These are phyloP conservation scores for Pichia paraexigua DNA, from an alignment of 805 yeast species.

Conservation along the genomic window DNA sequence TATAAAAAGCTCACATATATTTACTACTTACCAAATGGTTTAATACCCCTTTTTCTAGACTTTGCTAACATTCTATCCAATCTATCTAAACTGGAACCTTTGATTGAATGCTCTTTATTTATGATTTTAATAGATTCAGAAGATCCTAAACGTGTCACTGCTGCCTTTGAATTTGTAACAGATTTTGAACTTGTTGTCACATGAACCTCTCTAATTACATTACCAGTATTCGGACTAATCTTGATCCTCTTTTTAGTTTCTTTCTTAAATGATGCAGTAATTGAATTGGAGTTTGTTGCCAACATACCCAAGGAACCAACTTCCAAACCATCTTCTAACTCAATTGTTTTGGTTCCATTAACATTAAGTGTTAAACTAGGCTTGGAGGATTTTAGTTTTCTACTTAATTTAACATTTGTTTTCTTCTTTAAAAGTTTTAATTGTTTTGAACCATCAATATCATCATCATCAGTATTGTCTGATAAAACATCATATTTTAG, in stretches of 20 bases:
- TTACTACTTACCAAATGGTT: neutral
- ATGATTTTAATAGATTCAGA: neutral
- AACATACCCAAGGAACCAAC: constrained; percentile 17
- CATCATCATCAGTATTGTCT: constrained; percentile 20
- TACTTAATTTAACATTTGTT: constrained; percentile 42
- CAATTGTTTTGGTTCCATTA: neutral
- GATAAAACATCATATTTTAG: constrained; percentile 5
- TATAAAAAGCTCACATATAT: neutral
- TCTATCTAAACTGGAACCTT: constrained; percentile 10
- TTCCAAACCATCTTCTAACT: constrained; percentile 4
- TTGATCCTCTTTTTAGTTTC: constrained; percentile 11
- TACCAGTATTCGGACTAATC: constrained; percentile 20
- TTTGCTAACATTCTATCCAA: constrained; percentile 12
- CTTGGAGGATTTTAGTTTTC: constrained; percentile 42
- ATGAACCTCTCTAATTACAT: constrained; percentile 22
- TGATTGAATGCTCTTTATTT: neutral
- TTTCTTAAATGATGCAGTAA: constrained; percentile 24
- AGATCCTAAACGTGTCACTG: constrained; percentile 22
- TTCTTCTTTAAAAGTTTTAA: constrained; percentile 26
- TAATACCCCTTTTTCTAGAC: constrained; percentile 12
- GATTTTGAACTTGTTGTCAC: constrained; percentile 25
- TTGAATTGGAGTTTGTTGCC: constrained; percentile 19
- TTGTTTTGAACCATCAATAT: constrained; percentile 29
- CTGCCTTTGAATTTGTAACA: constrained; percentile 18
- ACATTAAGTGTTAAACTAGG: constrained; percentile 4